Percentiles rank a stretch among this genome's conserved stretches.
Conservation (phyloP, 345 rosid species). For the Eucalyptus regnans region DNA sequence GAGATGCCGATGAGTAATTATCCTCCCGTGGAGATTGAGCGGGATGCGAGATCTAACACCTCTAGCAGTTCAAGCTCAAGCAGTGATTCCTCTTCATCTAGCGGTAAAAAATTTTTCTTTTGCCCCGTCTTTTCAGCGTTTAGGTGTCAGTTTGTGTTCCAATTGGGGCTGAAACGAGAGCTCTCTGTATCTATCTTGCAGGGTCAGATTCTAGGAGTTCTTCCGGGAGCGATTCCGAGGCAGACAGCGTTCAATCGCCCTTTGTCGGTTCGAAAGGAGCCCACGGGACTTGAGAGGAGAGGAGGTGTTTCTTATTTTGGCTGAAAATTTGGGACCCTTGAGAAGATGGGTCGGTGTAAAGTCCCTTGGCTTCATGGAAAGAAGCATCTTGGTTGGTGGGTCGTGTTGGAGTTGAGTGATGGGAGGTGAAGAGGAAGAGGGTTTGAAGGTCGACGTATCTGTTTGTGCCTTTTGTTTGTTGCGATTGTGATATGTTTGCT, state of each 20-base stretch:
- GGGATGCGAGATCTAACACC: conserved; percentile 13
- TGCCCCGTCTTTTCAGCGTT: background rate
- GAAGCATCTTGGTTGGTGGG: background rate
- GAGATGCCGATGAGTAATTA: conserved; percentile 19
- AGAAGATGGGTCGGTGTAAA: background rate
- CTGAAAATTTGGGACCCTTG: background rate
- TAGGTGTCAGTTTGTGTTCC: background rate
- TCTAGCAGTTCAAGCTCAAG: conserved; percentile 16
- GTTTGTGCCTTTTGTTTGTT: background rate
- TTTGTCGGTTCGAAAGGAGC: conserved; percentile 14
- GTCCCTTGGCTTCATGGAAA: background rate
- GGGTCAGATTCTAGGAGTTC: conserved; percentile 32
- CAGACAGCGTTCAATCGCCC: conserved; percentile 18
- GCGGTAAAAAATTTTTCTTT: conserved; percentile 2
- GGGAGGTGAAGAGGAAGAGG: background rate
- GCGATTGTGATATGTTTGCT: background rate
- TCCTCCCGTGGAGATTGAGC: conserved; percentile 38
- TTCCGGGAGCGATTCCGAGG: conserved; percentile 24
- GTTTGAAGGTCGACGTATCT: background rate
- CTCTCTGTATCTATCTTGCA: background rate
- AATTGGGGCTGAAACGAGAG: background rate
- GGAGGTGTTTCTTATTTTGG: background rate
- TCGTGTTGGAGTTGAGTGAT: background rate
- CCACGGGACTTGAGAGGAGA: background rate
- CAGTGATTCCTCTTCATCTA: conserved; percentile 20